phyloP scores from a whole-genome alignment of 2,329 filamentous ascomycete species.

The Pseudocercospora fijiensis region DNA sequence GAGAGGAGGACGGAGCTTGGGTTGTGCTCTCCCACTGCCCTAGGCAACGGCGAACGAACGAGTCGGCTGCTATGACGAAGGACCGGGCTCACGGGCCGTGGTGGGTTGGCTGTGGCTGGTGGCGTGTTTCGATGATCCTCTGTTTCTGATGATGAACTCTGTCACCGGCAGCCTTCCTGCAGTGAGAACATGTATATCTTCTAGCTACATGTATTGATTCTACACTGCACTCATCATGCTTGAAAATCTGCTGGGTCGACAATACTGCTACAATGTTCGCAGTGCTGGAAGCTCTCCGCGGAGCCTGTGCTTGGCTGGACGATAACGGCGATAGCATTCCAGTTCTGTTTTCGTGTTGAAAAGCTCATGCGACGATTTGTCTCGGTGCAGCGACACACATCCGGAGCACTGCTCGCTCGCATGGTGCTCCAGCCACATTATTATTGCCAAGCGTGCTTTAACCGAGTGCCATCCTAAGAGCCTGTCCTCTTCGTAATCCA shows the following conservation, averaged over 20 bases:
- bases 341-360: neutral
- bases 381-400: neutral
- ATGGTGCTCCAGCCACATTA: neutral
- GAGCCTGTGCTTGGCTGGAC: neutral
- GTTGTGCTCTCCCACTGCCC: conserved; percentile 1
- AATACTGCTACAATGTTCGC: neutral
- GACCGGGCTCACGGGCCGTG: neutral
- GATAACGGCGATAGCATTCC: neutral
- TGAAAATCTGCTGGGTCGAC: neutral
- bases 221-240: neutral
- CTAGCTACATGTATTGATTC: neutral
- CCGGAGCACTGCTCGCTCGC: neutral
- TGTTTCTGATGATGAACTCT: neutral
- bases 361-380: neutral
- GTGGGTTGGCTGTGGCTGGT: neutral
- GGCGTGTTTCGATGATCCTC: neutral
- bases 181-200: neutral
- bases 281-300: neutral
- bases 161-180: neutral
- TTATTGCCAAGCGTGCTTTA: no score
- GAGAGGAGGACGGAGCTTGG: conserved; percentile 6
- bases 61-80: neutral
- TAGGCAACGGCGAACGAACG: neutral
- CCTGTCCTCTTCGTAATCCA: no score
- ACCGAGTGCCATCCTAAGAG: neutral